Evolutionary conservation across 805 yeast genomes (phyloP), one percentile per base, ranked within the genome.

Genomic region (Starmera amethionina): DNA sequence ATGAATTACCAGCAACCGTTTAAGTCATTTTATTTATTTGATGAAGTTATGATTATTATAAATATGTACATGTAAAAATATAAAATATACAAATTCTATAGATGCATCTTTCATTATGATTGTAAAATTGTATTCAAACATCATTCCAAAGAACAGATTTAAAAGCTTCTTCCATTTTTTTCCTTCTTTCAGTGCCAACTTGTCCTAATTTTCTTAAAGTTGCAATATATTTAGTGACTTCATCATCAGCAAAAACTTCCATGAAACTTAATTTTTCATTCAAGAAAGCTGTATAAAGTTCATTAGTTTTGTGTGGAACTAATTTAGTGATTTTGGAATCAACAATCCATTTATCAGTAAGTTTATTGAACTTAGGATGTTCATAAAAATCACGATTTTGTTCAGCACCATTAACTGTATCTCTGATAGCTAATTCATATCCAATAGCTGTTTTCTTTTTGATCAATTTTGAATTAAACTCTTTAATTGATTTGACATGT

Each of bases 171-270:
- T 32, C 30, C 6, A 37, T 16, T 27, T 32, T 36, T 11, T 18
- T 13, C 5, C 40, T 44, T 39, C 32, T 41, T n/a, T 33, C 36
- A 22, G 25, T 22, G 7, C 69, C 68, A 29, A 51, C 49, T 31
- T 47, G 43, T 15, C 62, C 59, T 31, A 58, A 49, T 7, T 41
- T 34, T 18, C 72, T 50, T 32, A 64, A 45, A 5, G 43, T 38
- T 44, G 44, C 30, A 34, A 49, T 37, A 50, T 50, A 50, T 34
- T 43, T 31, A 40, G 49, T 39, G 35, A 46, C 45, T 38, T 52
- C 48, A 43, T 45, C 43, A 40, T 46, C 45, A 3, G 38, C 43
- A 29, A 45, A 42, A 8, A 42, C 9, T 14, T 32, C 6, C 15
- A 32, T 5, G 10, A 32, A 18, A 7, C 14, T 11, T 12, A 32